Base-by-base conservation (phyloP, 768 basidiomycete genomes). In the Galerina sulciceps region DNA sequence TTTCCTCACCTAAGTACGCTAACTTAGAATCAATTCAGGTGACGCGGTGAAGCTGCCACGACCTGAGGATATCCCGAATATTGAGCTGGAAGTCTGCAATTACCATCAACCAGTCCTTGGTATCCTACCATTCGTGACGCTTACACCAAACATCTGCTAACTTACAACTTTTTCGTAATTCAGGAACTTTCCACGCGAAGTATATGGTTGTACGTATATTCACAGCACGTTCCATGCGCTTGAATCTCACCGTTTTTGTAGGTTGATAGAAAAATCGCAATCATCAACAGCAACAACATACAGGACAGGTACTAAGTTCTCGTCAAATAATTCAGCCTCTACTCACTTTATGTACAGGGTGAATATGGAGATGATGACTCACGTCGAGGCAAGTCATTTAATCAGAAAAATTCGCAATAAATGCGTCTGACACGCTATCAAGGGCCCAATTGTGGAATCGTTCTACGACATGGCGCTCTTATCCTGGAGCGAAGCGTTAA, bases 341-440 rank as follows among this genome's bases (percentile, higher is more conserved):
- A 22, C 14, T n/a, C 35, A 36, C 22, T 36, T n/a, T 15, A 1
- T 26, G 15, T 20, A 20, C 17, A 60, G 59, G 20, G 59, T 60
- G 8, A 60, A 60, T 20, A 60, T 60, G 59, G 59, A 60, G 53
- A 60, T 60, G 59, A 60, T 60, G 59, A 44, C 47, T 9, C 59
- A 60, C 23, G 47, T 60, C 10, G 59, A 60, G 42, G 59, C 50
- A 2, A 45, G 34, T 9, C 15, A 23, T 55, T 22, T 55, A 10
- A 14, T 17, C 53, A 26, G 20, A 0, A 36, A 14, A 13, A 10
- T 10, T 9, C 1, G 8, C 10, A 31, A 31, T 31, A 31, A 31
- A 31, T 31, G 8, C 41, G 20, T 18, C 20, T 15, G 34, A 23
- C n/a, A 23, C 41, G 10, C 2, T n/a, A 8, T 35, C 4, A 10